A percentile compares a stretch with the other conserved stretches of the same genome.
phyloP scores from a whole-genome alignment of 768 basidiomycete species.

The Pleurotus sapidus region DNA sequence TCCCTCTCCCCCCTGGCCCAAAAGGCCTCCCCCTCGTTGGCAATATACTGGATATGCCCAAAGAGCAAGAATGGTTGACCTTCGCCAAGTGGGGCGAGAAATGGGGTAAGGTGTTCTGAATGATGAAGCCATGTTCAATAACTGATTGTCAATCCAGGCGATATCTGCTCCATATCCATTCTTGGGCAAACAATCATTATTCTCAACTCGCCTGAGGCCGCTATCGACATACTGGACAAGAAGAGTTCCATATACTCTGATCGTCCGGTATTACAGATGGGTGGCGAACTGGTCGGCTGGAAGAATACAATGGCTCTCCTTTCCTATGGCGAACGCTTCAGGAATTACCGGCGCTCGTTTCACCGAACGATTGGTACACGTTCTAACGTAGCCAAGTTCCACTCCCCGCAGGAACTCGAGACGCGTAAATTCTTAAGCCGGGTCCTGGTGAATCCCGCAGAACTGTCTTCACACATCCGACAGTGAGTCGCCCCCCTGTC shows the following conservation, averaged over 20 bases:
- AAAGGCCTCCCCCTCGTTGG: constrained; percentile 32
- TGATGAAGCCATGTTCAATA: not conserved
- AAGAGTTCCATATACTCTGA: constrained; percentile 67
- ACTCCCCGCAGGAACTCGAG: constrained; percentile 42
- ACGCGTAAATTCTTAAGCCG: constrained; percentile 45
- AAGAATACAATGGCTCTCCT: constrained; percentile 52
- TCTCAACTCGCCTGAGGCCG: constrained; percentile 47
- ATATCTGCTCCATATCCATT: constrained; percentile 57
- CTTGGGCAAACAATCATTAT: constrained; percentile 59
- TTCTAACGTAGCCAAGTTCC: constrained; percentile 38
- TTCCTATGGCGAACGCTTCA: constrained; percentile 57
- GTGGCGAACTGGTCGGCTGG: constrained; percentile 56
- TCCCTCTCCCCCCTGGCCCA: constrained; percentile 33
- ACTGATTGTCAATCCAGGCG: constrained; percentile 34
- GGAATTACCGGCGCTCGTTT: constrained; percentile 49
- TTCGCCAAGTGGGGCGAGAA: constrained; percentile 33
- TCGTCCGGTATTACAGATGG: constrained; percentile 55
- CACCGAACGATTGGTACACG: constrained; percentile 48
- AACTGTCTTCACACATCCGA: constrained; percentile 43
- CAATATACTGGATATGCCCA: constrained; percentile 26
- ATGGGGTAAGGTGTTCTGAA: constrained; percentile 36
- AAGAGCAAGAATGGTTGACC: constrained; percentile 22
- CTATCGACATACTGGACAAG: constrained; percentile 62
- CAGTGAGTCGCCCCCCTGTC: constrained; percentile 31
- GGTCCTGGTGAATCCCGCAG: constrained; percentile 44